Base-by-base conservation (phyloP, 495 filamentous ascomycete species). In the Hyaloscypha finlandica region DNA sequence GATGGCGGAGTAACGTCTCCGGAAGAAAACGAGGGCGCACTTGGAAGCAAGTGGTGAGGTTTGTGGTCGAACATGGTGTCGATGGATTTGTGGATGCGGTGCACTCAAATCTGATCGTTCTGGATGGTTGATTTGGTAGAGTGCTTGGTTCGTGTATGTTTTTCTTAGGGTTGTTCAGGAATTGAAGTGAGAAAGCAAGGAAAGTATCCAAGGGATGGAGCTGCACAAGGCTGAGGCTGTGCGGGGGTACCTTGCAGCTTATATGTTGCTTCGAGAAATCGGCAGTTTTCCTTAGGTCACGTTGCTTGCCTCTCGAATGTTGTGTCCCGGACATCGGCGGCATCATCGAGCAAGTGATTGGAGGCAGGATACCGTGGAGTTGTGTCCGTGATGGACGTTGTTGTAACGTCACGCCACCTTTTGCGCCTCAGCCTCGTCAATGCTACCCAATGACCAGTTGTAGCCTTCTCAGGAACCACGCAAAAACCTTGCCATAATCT, bases 391-490 rank as follows among this genome's bases (percentile, higher is more conserved):
- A 48, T 48, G 16, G 42, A 16, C 16, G 42, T 48, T 48, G 42
- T 48, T 48, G 9, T n/a, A 39, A 58, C 33, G 33, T 65, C 63
- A 65, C 30, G 63, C 63, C 63, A 65, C 63, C 57, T 65, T 39
- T 20, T 64, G 52, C 25, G 12, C 33, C 56, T 65, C 59, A 59
- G 63, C 63, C 63, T 65, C 31, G 63, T 32, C 53, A 4, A 37
- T 37, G 35, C 25, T 25, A 25, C 25, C 25, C 25, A 25, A 25
- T 2, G 25, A 25, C 25, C 35, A 37, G 35, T 6, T 3, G 1
- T 12, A 37, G 12, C 35, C 35, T 37, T 3, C 35, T 37, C 35
- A 12, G 35, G 35, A 12, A 12, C 12, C 35, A 37, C 35, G 2
- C 35, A 37, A 1, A 12, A 37, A 37, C 35, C 35, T 37, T 37